Evolutionary conservation across 176 grass and related monocot genomes (phyloP).

Genomic region (Melocanna baccifera): DNA sequence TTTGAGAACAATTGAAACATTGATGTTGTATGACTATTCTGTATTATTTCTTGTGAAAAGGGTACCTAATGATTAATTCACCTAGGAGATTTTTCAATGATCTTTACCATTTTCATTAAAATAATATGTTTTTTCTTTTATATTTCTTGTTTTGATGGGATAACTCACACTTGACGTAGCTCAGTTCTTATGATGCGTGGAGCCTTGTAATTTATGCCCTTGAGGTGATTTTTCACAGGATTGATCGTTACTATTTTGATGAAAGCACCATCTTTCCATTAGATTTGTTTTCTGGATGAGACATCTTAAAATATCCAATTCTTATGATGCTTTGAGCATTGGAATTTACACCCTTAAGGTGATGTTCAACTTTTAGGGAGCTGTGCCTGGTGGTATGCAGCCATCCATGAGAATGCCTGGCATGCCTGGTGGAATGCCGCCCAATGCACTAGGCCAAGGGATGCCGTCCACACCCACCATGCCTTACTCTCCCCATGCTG

Average conservation of each 20-base stretch:
- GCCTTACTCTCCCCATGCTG: slow-evolving; percentile 63
- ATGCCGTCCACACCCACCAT: slow-evolving; percentile 51
- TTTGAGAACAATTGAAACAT: slow-evolving; percentile 5
- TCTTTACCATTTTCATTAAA: not conserved
- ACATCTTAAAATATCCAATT: not conserved
- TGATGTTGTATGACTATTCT: not conserved
- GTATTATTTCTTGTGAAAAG: not conserved
- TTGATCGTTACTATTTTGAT: slow-evolving; percentile 5
- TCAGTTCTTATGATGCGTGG: slow-evolving; percentile 28
- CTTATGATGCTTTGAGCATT: slow-evolving; percentile 21
- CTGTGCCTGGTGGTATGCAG: slow-evolving; percentile 22
- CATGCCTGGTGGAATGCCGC: slow-evolving; percentile 41
- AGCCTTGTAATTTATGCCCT: slow-evolving; percentile 8
- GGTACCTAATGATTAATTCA: not conserved
- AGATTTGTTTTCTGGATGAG: slow-evolving; percentile 14
- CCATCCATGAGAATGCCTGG: slow-evolving; percentile 36
- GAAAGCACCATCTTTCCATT: not conserved
- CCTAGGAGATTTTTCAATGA: not conserved
- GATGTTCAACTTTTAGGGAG: slow-evolving; percentile 31
- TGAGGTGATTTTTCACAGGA: not conserved
- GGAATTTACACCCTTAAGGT: not conserved
- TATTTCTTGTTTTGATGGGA: not conserved
- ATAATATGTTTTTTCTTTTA: not conserved
- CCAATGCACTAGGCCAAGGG: slow-evolving; percentile 47
- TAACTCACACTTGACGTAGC: not conserved